Evolutionary conservation across 805 yeast genomes (phyloP), one percentile per base, ranked within the genome.

Genomic region (Ogataea degrootiae): DNA sequence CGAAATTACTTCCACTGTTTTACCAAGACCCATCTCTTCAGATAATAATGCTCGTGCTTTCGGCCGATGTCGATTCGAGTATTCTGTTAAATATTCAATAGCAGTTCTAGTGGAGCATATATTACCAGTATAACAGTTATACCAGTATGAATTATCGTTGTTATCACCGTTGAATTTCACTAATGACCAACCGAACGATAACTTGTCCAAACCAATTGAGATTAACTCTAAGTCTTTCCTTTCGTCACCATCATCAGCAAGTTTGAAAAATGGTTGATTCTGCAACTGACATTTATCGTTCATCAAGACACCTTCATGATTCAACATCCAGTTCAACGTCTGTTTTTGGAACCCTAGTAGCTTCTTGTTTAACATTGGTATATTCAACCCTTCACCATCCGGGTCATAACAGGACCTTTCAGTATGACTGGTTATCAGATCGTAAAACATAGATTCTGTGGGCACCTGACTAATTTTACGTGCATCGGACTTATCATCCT

Each of bases 11-110:
- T 94, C 99, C 4, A 94, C 82, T 0, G 99, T 92, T 60, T 94
- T 94, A 0, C 99, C 99, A 7, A 94, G 73, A 0, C 99, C 99
- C 99, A 94, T 94, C 65, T 94, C 99, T 59, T 92, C 99, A 1
- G 94, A 85, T 34, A 94, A 64, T 7, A 94, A 68, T 0, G 95
- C 97, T 43, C 75, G 72, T 0, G 77, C 82, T 2, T 60, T 57
- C 3, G 12, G 19, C 7, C 58, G 55, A 9, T 41, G 46, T 4
- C 41, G 23, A 16, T 44, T 43, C 1, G 56, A 45, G 0, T 31
- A 41, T 2, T 50, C 26, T 3, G 36, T 16, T 7, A 70, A 47
- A 43, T 59, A 69, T 4, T 59, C 43, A 2, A 65, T 42, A 1
- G 74, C 69, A 21, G 65, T 59, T 1, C 46, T 43, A 6, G 63